Evolutionary conservation across 2,329 filamentous ascomycete genomes (phyloP).

Genomic region (Talaromyces sp.): DNA sequence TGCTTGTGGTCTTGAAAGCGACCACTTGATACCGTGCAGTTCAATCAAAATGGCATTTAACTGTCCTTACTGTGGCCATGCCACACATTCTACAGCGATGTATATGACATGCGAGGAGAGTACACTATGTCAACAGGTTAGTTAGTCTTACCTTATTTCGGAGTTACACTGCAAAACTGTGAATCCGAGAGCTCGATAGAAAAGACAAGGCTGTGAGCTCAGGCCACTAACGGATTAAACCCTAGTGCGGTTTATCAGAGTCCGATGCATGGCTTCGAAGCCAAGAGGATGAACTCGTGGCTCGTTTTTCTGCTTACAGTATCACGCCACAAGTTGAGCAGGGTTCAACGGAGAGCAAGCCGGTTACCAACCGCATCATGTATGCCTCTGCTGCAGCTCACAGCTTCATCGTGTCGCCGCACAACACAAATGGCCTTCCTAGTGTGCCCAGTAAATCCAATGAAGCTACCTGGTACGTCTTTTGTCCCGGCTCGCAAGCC

Average conservation of each 20-base stretch:
- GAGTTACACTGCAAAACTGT: background rate
- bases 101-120: conserved; percentile 9
- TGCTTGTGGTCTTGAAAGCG: background rate
- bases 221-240: background rate
- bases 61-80: conserved; percentile 13
- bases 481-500: background rate
- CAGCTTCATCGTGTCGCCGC: conserved; percentile 12
- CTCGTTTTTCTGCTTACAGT: conserved; percentile 11
- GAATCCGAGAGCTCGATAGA: background rate
- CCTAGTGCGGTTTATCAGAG: conserved; percentile 12
- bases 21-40: background rate
- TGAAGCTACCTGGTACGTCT: conserved; percentile 1
- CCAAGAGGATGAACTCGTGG: conserved; percentile 14
- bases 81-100: conserved; percentile 4
- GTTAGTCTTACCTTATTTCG: background rate
- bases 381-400: conserved; percentile 14
- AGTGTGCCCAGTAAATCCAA: background rate
- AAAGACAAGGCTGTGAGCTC: background rate
- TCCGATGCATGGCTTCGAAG: conserved; percentile 11
- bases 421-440: background rate
- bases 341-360: background rate
- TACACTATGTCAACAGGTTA: conserved; percentile 12
- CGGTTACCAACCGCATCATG: conserved; percentile 4
- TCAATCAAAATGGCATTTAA: conserved; percentile 9
- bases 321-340: conserved; percentile 5